Conservation (phyloP, 2,329 filamentous ascomycete genomes). For the Pseudogymnoascus sp. region DNA sequence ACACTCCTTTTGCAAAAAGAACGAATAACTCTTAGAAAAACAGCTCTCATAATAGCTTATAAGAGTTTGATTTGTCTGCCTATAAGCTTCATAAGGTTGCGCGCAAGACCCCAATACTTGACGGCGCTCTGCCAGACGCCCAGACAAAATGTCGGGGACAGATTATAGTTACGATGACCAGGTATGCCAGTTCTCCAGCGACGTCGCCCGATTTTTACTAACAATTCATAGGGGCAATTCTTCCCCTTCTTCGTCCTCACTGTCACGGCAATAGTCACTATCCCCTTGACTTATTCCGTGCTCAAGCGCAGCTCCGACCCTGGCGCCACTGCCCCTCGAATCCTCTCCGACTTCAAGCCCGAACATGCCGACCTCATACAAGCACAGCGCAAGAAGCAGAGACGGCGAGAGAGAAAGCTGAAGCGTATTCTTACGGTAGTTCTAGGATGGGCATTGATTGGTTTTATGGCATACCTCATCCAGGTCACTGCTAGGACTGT, state of each 20-base stretch:
- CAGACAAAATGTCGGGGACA: constrained; percentile 35
- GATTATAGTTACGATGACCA: constrained; percentile 98
- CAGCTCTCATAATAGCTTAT: background rate
- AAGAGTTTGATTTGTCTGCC: background rate
- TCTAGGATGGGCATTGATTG: constrained; percentile 75
- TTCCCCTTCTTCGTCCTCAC: constrained; percentile 99
- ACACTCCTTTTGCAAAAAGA: constrained; percentile 4
- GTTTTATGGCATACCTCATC: constrained; percentile 88
- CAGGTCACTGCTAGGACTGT: constrained; percentile 63
- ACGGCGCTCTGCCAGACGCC: constrained; percentile 2
- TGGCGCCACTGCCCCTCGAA: constrained; percentile 73
- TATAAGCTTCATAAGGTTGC: constrained; percentile 2
- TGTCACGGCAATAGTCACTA: constrained; percentile 75
- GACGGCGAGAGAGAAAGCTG: constrained; percentile 79
- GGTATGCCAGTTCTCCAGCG: constrained; percentile 37
- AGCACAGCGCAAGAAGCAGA: constrained; percentile 74
- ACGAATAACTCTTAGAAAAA: background rate
- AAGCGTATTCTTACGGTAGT: constrained; percentile 75
- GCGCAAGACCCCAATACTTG: background rate
- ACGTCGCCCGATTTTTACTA: constrained; percentile 12
- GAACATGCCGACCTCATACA: constrained; percentile 79
- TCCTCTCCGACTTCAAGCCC: constrained; percentile 73
- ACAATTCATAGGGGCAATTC: constrained; percentile 67
- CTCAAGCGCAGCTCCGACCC: constrained; percentile 70
- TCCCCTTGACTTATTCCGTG: constrained; percentile 84